Conservation (phyloP, 768 basidiomycete genomes). For the Trametes cinnabarina region DNA sequence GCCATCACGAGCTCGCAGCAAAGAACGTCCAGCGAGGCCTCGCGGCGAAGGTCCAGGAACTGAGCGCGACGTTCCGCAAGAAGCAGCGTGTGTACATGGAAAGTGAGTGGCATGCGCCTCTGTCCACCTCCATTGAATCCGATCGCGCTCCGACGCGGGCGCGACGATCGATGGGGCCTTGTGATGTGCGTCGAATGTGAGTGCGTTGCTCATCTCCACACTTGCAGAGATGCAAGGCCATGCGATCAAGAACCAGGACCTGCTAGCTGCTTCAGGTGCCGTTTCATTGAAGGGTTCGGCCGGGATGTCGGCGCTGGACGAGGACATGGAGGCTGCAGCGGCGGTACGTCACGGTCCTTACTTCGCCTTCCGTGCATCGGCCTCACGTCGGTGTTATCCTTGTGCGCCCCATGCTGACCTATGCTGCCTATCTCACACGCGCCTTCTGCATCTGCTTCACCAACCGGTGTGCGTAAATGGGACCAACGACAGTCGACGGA, state of each 20-base stretch:
- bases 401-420: background rate
- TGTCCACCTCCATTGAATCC: background rate
- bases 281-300: slow-evolving; percentile 81
- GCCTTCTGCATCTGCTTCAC: background rate
- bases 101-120: slow-evolving; percentile 59
- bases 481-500: slow-evolving; percentile 39
- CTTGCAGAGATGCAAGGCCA: slow-evolving; percentile 88
- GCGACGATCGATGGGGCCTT: slow-evolving; percentile 12
- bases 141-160: background rate
- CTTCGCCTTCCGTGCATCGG: background rate
- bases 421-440: background rate
- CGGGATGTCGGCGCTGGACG: slow-evolving; percentile 80
- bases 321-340: slow-evolving; percentile 83
- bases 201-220: background rate
- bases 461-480: too few species aligned
- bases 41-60: slow-evolving; percentile 93
- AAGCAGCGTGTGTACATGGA: slow-evolving; percentile 99
- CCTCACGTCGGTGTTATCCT: slow-evolving; percentile 12
- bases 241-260: slow-evolving; percentile 95
- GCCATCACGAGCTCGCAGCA: slow-evolving; percentile 62
- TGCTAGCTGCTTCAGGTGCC: slow-evolving; percentile 85
- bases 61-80: slow-evolving; percentile 90
- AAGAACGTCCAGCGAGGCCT: slow-evolving; percentile 95
- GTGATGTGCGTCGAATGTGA: slow-evolving; percentile 11
- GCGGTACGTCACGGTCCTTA: slow-evolving; percentile 32